These are phyloP conservation scores for Suillus fuscotomentosus DNA, from an alignment of 768 basidiomycete genomes.

Conservation along the genomic window DNA sequence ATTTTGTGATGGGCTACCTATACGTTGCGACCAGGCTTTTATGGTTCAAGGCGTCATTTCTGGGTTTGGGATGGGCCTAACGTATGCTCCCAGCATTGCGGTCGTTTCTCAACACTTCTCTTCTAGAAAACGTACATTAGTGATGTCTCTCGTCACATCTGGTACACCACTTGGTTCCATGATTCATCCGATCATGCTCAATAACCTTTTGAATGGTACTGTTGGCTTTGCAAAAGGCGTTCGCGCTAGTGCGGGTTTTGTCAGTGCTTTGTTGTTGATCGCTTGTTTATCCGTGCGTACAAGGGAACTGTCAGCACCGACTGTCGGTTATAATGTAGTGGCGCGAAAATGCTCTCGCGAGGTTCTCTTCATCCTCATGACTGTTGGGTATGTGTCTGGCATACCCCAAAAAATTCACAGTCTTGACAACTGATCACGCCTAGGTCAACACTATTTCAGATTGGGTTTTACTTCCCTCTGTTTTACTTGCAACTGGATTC, in stretches of 20 bases:
- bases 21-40: constrained; percentile 31
- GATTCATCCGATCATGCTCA: constrained; percentile 61
- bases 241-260: constrained; percentile 39
- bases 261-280: constrained; percentile 34
- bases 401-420: background rate
- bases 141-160: constrained; percentile 45
- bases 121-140: constrained; percentile 34
- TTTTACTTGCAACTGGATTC: constrained; percentile 54
- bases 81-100: constrained; percentile 44
- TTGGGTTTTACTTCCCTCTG: constrained; percentile 45
- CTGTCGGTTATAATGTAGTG: background rate
- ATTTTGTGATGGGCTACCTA: background rate
- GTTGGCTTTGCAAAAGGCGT: constrained; percentile 45
- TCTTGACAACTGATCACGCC: background rate
- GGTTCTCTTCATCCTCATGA: background rate
- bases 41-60: constrained; percentile 42
- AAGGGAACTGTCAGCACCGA: constrained; percentile 27
- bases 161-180: constrained; percentile 54
- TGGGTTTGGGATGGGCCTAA: constrained; percentile 42
- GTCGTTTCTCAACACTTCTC: constrained; percentile 46
- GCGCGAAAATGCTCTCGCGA: constrained; percentile 2
- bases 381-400: background rate
- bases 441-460: constrained; percentile 22
- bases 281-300: constrained; percentile 38
- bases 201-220: constrained; percentile 39